These are phyloP conservation scores for Candida easanensis DNA, from an alignment of 805 yeast species.

Conservation along the genomic window DNA sequence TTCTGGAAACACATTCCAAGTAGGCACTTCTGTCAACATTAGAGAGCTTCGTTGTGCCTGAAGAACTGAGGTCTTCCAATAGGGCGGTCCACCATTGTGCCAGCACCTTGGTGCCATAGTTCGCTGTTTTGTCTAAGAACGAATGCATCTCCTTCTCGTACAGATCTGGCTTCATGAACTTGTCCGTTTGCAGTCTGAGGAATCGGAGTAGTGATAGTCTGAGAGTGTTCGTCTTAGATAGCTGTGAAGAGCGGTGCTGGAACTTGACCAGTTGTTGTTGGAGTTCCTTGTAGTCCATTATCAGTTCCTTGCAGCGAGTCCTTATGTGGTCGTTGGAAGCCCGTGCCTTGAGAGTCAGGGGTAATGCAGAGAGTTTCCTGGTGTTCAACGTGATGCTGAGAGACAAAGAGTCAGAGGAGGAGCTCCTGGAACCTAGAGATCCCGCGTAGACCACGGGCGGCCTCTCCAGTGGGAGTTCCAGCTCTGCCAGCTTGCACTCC, in stretches of 20 bases:
- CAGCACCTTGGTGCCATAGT: constrained; percentile 10
- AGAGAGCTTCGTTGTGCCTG: constrained; percentile 6
- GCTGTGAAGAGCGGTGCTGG: constrained; percentile 5
- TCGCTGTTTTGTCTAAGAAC: constrained; percentile 10
- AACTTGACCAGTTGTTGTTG: constrained; percentile 11
- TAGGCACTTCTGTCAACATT: constrained; percentile 15
- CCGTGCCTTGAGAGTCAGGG: constrained; percentile 7
- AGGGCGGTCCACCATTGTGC: constrained; percentile 14
- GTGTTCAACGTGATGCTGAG: constrained; percentile 5
- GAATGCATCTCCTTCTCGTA: constrained; percentile 11
- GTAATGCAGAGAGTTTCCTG: constrained; percentile 9
- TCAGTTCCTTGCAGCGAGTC: constrained; percentile 11
- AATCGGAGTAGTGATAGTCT: constrained; percentile 13
- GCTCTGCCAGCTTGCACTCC: constrained; percentile 5
- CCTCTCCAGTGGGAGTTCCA: constrained; percentile 2
- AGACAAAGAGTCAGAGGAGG: constrained; percentile 7
- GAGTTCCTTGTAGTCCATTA: constrained; percentile 18
- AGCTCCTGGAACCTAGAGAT: constrained; percentile 6
- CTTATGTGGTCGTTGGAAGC: constrained; percentile 10
- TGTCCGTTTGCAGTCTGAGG: constrained; percentile 10
- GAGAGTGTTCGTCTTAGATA: constrained; percentile 11
- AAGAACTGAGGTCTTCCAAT: constrained; percentile 7
- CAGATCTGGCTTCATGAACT: constrained; percentile 2
- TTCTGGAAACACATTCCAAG: constrained; percentile 15
- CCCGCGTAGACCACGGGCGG: constrained; percentile 7